Percentiles rank a stretch among this genome's conserved stretches.
Conservation (phyloP, 75 land plant genomes). For the Pseudotsuga menziesii region DNA sequence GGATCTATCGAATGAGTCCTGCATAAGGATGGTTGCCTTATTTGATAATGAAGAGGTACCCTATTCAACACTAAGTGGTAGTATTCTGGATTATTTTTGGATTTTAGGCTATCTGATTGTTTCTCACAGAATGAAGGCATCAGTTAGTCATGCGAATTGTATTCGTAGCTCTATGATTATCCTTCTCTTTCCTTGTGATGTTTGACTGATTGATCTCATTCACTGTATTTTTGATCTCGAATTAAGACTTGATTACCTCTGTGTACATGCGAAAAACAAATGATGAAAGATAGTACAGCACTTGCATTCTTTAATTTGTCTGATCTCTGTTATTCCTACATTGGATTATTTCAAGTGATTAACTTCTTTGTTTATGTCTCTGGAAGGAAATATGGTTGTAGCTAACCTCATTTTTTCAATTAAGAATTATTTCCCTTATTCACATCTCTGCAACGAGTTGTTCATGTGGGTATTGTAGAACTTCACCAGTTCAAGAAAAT, state of each 20-base stretch:
- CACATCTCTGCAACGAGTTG: not conserved
- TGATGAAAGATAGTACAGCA: not conserved
- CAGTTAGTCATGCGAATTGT: not conserved
- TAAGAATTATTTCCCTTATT: not conserved
- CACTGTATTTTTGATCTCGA: not conserved
- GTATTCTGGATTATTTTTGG: not conserved
- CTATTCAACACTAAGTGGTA: constrained; percentile 2
- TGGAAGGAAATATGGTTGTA: not conserved
- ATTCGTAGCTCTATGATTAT: too few species aligned
- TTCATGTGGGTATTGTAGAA: not conserved
- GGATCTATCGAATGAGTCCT: constrained; percentile 59
- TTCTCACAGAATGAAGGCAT: not conserved
- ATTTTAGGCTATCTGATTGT: not conserved
- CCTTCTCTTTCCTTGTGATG: not conserved
- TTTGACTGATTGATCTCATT: constrained; percentile 9
- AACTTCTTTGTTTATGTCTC: not conserved
- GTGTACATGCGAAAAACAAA: not conserved
- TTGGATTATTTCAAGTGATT: not conserved
- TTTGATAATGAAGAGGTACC: constrained; percentile 99
- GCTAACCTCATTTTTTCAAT: not conserved
- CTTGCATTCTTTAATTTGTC: not conserved
- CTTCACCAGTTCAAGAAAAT: too few species aligned
- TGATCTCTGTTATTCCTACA: not conserved
- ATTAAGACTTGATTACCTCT: not conserved
- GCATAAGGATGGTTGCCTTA: constrained; percentile 86